Evolutionary conservation across 805 yeast genomes (phyloP).

Genomic region (Barnettozyma wickerhamii): DNA sequence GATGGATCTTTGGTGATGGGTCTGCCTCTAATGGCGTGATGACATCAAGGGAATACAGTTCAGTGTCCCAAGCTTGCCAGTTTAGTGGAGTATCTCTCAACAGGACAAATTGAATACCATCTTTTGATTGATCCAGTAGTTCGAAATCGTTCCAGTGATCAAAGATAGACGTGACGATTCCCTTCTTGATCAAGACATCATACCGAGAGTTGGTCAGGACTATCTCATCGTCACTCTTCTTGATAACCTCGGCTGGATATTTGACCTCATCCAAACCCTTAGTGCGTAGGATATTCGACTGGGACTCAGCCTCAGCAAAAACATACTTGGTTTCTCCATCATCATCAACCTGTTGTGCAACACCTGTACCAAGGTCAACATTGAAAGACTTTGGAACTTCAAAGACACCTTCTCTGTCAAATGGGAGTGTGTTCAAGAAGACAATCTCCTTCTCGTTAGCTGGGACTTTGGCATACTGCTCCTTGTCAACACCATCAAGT

Average conservation of each 20-base stretch:
- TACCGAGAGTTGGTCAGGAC: slow-evolving; percentile 59
- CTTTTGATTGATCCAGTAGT: slow-evolving; percentile 56
- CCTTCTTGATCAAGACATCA: slow-evolving; percentile 55
- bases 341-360: slow-evolving; percentile 1
- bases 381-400: slow-evolving; percentile 24
- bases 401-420: slow-evolving; percentile 48
- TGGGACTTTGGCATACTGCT: neutral
- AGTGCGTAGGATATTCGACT: slow-evolving; percentile 12
- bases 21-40: slow-evolving; percentile 29
- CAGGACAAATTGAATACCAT: slow-evolving; percentile 78
- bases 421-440: slow-evolving; percentile 55
- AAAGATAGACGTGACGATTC: slow-evolving; percentile 55
- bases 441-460: slow-evolving; percentile 20
- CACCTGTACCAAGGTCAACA: neutral
- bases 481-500: neutral
- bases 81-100: slow-evolving; percentile 88
- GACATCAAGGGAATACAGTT: slow-evolving; percentile 77
- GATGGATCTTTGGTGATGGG: slow-evolving; percentile 27
- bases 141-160: slow-evolving; percentile 61
- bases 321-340: slow-evolving; percentile 15
- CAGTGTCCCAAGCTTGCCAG: slow-evolving; percentile 99
- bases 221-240: slow-evolving; percentile 37
- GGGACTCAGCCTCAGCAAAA: slow-evolving; percentile 16
- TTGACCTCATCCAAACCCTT: slow-evolving; percentile 22
- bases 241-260: slow-evolving; percentile 46